These are phyloP conservation scores for Metschnikowia lochheadii DNA, from an alignment of 805 yeast species.

Conservation along the genomic window DNA sequence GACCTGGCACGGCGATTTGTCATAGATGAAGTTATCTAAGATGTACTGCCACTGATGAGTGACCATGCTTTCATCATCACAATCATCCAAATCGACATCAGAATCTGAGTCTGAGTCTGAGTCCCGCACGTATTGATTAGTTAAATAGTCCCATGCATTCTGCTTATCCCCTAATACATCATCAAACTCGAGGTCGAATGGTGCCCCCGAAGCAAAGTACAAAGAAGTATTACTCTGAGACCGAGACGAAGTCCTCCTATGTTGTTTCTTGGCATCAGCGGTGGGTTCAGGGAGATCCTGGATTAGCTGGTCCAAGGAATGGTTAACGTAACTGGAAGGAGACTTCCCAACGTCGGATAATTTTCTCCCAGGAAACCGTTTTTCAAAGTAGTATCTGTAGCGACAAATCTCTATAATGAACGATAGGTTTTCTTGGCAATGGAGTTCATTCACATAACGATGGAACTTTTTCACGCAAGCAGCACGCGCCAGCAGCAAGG, in stretches of 20 bases:
- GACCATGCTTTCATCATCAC: slow-evolving; percentile 8
- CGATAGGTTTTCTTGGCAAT: slow-evolving; percentile 43
- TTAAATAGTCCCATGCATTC: slow-evolving; percentile 21
- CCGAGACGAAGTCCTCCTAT: slow-evolving; percentile 5
- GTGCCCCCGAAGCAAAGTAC: slow-evolving; percentile 7
- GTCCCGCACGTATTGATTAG: slow-evolving; percentile 12
- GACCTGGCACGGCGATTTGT: slow-evolving; percentile 45
- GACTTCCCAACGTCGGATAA: slow-evolving; percentile 4
- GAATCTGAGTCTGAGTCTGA: slow-evolving; percentile 8
- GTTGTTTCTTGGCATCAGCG: slow-evolving; percentile 5
- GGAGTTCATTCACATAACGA: slow-evolving; percentile 32
- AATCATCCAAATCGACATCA: not conserved
- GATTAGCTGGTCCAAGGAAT: slow-evolving; percentile 12
- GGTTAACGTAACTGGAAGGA: slow-evolving; percentile 10
- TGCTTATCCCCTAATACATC: slow-evolving; percentile 17
- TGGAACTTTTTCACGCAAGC: slow-evolving; percentile 27
- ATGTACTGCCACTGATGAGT: slow-evolving; percentile 36
- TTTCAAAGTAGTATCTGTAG: slow-evolving; percentile 43
- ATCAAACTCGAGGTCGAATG: slow-evolving; percentile 22
- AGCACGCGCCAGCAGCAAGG: slow-evolving; percentile 13
- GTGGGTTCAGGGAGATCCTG: slow-evolving; percentile 15
- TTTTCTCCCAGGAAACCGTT: slow-evolving; percentile 12
- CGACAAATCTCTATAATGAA: slow-evolving; percentile 44
- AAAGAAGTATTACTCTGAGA: slow-evolving; percentile 7
- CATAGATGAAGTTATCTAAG: slow-evolving; percentile 36